Base-by-base conservation (phyloP, 176 grass and related monocot genomes). In the Thalia dealbata region DNA sequence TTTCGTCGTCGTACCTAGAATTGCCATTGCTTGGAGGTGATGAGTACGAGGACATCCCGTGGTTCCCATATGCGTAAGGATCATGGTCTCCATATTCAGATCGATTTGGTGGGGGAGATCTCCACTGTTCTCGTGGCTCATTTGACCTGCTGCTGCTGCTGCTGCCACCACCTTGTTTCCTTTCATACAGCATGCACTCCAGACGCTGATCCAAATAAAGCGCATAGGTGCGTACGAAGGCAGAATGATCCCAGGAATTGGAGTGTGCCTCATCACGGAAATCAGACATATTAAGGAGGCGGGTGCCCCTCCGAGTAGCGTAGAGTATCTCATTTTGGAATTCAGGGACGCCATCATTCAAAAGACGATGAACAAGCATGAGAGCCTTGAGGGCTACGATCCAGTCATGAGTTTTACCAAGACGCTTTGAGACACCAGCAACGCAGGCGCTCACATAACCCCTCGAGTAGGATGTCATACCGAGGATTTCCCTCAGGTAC, bases 271-370 rank as follows among this genome's bases (percentile, higher is more conserved):
- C 78, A 55, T 81, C 75, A 1, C 78, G 32, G 52, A 93, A 93
- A 11, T 71, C 69, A 14, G 86, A 63, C 86, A 93, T 68, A 73
- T 93, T 81, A 50, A 93, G 86, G 42, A 87, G 55, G 61, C 84
- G 79, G 54, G 73, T 78, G n/a, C 86, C 84, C 10, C 86, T 28
- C 16, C 70, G 75, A 24, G 81, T 81, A 45, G 84, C 75, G 72
- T 80, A 83, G 83, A 84, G 84, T 35, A 92, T 76, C 84, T 92
- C 90, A 63, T 81, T 73, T 78, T 92, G 82, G 77, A 81, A 83
- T 23, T 75, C 55, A 26, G 68, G 64, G 48, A 85, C 86, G 19
- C 84, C 92, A 66, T 85, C 84, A 50, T 60, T 30, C 56, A 96
- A 82, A 73, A 96, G 86, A 63, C 92, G 89, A 75, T 89, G 92